Percentiles rank a stretch among this genome's conserved stretches.
Evolutionary conservation across 2,329 filamentous ascomycete genomes (phyloP).

Genomic region (Trichoderma sp.): DNA sequence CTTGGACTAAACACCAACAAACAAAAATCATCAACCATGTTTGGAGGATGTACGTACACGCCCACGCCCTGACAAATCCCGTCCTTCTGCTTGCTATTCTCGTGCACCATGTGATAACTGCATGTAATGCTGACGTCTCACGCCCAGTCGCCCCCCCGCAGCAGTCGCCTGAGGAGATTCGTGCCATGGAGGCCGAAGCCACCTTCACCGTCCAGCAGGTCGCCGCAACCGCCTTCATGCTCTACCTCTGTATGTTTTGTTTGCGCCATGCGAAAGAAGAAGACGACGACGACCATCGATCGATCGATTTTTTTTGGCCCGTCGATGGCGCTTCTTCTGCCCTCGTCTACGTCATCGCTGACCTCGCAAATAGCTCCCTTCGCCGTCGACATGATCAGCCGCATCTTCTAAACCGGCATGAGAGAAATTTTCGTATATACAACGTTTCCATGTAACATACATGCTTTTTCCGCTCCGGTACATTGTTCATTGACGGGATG

Average conservation of each 20-base stretch:
- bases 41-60: slow-evolving; percentile 41
- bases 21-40: slow-evolving; percentile 24
- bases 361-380: slow-evolving; percentile 48
- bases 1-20: slow-evolving; percentile 7
- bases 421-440: neutral
- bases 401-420: slow-evolving; percentile 36
- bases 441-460: neutral
- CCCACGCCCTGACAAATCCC: neutral
- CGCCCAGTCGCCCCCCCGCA: slow-evolving; percentile 63
- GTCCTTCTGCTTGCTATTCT: neutral
- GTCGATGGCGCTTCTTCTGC: neutral
- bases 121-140: slow-evolving; percentile 5
- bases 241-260: slow-evolving; percentile 69
- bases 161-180: slow-evolving; percentile 67
- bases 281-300: neutral
- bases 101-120: neutral
- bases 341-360: neutral
- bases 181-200: slow-evolving; percentile 65
- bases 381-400: slow-evolving; percentile 51
- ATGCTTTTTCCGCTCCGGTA: neutral
- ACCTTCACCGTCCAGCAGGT: slow-evolving; percentile 65
- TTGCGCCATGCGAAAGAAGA: neutral
- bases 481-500: neutral
- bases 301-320: neutral
- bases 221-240: slow-evolving; percentile 59